These are phyloP conservation scores for Aspergillus cavernicola DNA, from an alignment of 495 filamentous ascomycete genomes.

Conservation along the genomic window DNA sequence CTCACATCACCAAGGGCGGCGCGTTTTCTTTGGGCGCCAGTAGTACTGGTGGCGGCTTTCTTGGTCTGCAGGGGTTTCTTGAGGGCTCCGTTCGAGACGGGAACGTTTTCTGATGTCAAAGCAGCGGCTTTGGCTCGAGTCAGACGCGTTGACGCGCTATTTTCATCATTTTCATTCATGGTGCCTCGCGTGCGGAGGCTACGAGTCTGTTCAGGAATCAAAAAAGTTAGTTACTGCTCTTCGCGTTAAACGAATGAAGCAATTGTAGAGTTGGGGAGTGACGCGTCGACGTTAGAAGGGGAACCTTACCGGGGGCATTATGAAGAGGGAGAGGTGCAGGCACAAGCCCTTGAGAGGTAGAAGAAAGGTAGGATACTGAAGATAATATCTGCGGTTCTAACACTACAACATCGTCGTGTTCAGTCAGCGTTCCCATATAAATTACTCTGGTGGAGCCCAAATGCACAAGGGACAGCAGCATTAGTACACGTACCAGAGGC, in stretches of 20 bases:
- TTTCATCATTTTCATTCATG: constrained; percentile 95
- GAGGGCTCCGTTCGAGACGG: constrained; percentile 44
- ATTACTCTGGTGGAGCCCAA: constrained; percentile 37
- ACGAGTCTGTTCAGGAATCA: constrained; percentile 44
- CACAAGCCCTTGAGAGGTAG: constrained; percentile 24
- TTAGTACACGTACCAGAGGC: constrained; percentile 44
- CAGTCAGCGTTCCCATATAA: constrained; percentile 42
- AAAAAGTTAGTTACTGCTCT: constrained; percentile 4
- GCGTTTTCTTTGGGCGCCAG: constrained; percentile 57
- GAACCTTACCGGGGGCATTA: constrained; percentile 47
- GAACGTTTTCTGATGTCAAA: constrained; percentile 52
- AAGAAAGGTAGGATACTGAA: constrained; percentile 26
- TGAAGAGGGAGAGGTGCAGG: constrained; percentile 20
- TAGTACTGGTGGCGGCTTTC: constrained; percentile 52
- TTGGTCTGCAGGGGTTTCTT: constrained; percentile 78
- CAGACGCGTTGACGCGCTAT: constrained; percentile 70
- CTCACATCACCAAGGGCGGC: constrained; percentile 88
- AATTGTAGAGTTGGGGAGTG: neutral
- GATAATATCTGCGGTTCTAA: constrained; percentile 27
- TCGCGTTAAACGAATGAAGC: neutral
- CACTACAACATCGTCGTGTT: constrained; percentile 14
- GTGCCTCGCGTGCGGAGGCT: constrained; percentile 59
- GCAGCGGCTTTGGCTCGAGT: constrained; percentile 90
- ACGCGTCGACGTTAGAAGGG: constrained; percentile 23
- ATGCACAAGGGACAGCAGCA: constrained; percentile 33